Base-by-base conservation (phyloP, 352 stramenopile species). In the Globisporangium rhizosaccharum region DNA sequence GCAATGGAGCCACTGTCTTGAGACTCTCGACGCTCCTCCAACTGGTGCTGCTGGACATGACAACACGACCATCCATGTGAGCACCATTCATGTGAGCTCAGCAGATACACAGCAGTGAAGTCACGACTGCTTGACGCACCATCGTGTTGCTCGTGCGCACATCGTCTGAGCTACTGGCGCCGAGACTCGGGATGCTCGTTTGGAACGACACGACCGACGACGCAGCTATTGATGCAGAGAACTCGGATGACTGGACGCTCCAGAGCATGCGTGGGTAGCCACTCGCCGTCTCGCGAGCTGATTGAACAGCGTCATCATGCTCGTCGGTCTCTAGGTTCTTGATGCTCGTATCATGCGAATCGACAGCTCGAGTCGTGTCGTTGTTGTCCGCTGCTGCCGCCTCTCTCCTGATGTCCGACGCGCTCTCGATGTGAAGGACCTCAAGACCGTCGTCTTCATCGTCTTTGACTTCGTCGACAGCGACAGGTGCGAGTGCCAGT, bases 151-250 rank as follows among this genome's bases (percentile, higher is more conserved):
- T n/a, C n/a, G 30, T 17, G 2, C n/a, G 15, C 42, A 47, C 12
- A 3, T 44, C 52, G n/a, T 46, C 51, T 17, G 12, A 20, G 9
- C 20, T 37, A 28, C 28, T 70, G 17, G 76, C 72, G 18, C 46
- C 60, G 15, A 87, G 67, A 48, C 68, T 87, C 0, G 68, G 69
- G 50, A 88, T 70, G 42, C 65, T 79, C 3, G 63, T 63, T 37
- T 62, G 53, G 41, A 82, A 79, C 1, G 76, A 87, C 39, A 85
- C 59, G 15, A 82, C 70, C 0, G 76, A 82, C 2, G 72, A 85
- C 10, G 63, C 63, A 0, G 66, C 53, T 8, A 75, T 47, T 3
- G 79, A 84, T 26, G 67, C n/a, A 7, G 62, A 65, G n/a, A 41
- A 60, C 11, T 65, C 57, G 15, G 47, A 54, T 2, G 53, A 56